Percentiles rank a stretch among this genome's conserved stretches.
phyloP scores from a whole-genome alignment of 768 basidiomycete species.

The Rhodotorula paludigena region DNA sequence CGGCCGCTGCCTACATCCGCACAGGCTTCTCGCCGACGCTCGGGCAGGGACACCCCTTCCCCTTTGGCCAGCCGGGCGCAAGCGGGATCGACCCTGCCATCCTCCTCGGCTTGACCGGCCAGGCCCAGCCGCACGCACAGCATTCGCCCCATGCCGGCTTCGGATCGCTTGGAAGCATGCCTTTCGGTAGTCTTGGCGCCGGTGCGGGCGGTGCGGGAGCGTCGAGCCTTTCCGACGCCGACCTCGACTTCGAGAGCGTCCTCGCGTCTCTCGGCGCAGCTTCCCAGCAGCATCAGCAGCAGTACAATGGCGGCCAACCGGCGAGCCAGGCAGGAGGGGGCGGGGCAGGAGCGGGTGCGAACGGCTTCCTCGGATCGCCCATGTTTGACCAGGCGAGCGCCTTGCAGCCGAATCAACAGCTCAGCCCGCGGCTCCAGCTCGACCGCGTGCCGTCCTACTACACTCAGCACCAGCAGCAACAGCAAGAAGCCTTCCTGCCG shows the following conservation, averaged over 20 bases:
- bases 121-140: background rate
- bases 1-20: background rate
- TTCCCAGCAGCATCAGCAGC: background rate
- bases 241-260: conserved; percentile 35
- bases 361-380: conserved; percentile 14
- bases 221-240: conserved; percentile 24
- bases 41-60: conserved; percentile 36
- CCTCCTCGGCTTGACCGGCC: conserved; percentile 18
- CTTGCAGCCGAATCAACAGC: background rate
- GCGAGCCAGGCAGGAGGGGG: background rate
- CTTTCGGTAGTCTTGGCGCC: background rate
- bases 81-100: conserved; percentile 30
- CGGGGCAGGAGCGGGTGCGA: too few relatives aligned
- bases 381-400: background rate
- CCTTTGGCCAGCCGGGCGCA: background rate
- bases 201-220: background rate
- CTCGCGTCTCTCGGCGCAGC: conserved; percentile 3
- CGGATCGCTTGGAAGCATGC: background rate
- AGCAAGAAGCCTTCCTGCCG: background rate
- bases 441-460: background rate
- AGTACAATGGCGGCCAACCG: too few relatives aligned
- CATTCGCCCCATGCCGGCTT: background rate
- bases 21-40: conserved; percentile 22
- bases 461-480: background rate
- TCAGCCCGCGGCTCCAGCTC: conserved; percentile 1